These are phyloP conservation scores for Suillus decipiens DNA, from an alignment of 768 basidiomycete genomes.

Conservation along the genomic window DNA sequence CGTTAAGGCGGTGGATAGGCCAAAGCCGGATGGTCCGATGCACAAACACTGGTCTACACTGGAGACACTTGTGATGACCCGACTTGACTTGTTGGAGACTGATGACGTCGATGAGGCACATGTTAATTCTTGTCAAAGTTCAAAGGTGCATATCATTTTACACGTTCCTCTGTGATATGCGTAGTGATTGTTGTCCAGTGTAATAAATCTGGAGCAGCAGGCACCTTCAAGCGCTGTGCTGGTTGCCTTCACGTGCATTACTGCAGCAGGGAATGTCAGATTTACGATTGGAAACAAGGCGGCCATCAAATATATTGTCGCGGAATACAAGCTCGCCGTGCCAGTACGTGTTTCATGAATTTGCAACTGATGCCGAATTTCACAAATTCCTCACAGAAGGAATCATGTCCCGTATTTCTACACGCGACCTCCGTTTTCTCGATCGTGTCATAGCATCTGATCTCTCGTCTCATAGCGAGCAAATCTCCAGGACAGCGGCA, in stretches of 20 bases:
- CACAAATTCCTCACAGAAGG: constrained; percentile 19
- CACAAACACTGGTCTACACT: constrained; percentile 24
- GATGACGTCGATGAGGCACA: constrained; percentile 15
- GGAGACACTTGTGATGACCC: constrained; percentile 20
- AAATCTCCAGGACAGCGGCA: constrained; percentile 18
- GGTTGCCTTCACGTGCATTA: constrained; percentile 33
- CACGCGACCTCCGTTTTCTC: constrained; percentile 26
- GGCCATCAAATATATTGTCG: constrained; percentile 27
- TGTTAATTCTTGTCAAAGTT: constrained; percentile 28
- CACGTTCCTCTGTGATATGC: background rate
- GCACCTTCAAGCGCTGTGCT: constrained; percentile 28
- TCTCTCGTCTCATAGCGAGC: constrained; percentile 17
- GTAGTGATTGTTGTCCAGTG: constrained; percentile 21
- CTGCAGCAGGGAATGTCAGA: constrained; percentile 33
- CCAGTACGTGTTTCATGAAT: constrained; percentile 18
- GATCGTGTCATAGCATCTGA: constrained; percentile 25
- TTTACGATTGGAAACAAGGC: constrained; percentile 31
- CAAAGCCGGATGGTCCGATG: constrained; percentile 19
- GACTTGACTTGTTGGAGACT: constrained; percentile 16
- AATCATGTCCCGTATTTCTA: constrained; percentile 22
- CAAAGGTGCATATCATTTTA: constrained; percentile 17
- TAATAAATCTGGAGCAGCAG: constrained; percentile 25
- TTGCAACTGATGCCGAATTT: constrained; percentile 2
- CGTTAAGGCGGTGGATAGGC: constrained; percentile 15
- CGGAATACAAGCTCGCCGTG: constrained; percentile 28